Conservation (phyloP, 2,329 filamentous ascomycete genomes). For the Cytospora piceae region DNA sequence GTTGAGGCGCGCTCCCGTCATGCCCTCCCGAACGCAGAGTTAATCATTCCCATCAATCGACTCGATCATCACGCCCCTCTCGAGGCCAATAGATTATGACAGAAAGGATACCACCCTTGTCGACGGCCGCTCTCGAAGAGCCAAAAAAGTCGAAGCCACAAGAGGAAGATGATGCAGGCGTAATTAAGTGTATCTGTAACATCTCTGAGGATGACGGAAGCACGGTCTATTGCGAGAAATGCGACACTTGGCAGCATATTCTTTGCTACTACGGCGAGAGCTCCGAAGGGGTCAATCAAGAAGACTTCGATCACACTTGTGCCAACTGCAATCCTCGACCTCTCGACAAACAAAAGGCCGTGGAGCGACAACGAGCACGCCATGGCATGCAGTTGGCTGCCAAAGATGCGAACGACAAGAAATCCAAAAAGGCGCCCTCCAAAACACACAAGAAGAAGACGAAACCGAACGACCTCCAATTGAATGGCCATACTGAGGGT, state of each 20-base stretch:
- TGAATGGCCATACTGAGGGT: slow-evolving; percentile 68
- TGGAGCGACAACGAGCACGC: slow-evolving; percentile 69
- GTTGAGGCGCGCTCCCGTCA: slow-evolving; percentile 57
- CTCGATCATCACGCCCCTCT: slow-evolving; percentile 42
- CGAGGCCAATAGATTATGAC: slow-evolving; percentile 64
- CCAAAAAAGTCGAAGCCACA: slow-evolving; percentile 57
- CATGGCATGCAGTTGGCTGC: slow-evolving; percentile 48
- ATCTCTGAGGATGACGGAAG: slow-evolving; percentile 95
- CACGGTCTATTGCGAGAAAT: slow-evolving; percentile 94
- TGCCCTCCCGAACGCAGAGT: slow-evolving; percentile 58
- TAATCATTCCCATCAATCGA: slow-evolving; percentile 50
- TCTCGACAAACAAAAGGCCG: slow-evolving; percentile 74
- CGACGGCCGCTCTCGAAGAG: slow-evolving; percentile 52
- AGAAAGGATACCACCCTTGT: slow-evolving; percentile 58
- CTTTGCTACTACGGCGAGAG: slow-evolving; percentile 88
- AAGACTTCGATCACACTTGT: slow-evolving; percentile 81
- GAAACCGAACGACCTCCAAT: slow-evolving; percentile 47
- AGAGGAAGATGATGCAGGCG: slow-evolving; percentile 78
- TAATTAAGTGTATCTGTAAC: slow-evolving; percentile 96
- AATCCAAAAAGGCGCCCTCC: slow-evolving; percentile 69
- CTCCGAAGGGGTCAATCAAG: slow-evolving; percentile 67
- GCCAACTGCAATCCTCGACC: slow-evolving; percentile 81
- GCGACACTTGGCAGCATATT: slow-evolving; percentile 98
- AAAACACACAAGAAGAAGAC: slow-evolving; percentile 38
- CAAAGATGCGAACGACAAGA: slow-evolving; percentile 66